phyloP scores from a whole-genome alignment of 2,329 filamentous ascomycete genomes.

The Xylariaceae sp. region DNA sequence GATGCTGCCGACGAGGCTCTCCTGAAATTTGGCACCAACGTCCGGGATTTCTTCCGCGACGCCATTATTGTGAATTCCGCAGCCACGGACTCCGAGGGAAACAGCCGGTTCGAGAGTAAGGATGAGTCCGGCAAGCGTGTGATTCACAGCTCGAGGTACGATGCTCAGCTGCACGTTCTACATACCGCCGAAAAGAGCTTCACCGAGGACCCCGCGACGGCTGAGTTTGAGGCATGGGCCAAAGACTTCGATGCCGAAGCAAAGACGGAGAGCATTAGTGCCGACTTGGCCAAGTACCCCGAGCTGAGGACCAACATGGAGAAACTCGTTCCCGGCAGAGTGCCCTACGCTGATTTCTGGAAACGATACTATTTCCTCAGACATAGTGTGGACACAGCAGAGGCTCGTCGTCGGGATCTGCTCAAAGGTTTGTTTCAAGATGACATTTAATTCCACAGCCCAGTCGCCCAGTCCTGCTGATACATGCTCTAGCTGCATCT shows the following conservation, averaged over 20 bases:
- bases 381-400: conserved; percentile 88
- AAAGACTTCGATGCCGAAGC: conserved; percentile 72
- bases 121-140: conserved; percentile 86
- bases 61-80: conserved; percentile 85
- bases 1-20: conserved; percentile 95
- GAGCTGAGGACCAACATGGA: conserved; percentile 90
- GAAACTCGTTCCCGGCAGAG: conserved; percentile 85
- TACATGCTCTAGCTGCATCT: conserved; percentile 51
- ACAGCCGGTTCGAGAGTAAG: conserved; percentile 84
- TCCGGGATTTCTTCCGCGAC: conserved; percentile 84
- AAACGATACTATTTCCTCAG: conserved; percentile 91
- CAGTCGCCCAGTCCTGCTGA: conserved; percentile 29
- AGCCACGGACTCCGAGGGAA: conserved; percentile 46
- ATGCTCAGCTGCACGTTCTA: conserved; percentile 93
- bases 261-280: conserved; percentile 79
- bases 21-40: conserved; percentile 83
- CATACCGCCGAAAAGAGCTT: conserved; percentile 83
- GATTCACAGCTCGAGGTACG: conserved; percentile 90
- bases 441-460: conserved; percentile 10
- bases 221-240: conserved; percentile 71
- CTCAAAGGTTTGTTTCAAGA: conserved; percentile 67
- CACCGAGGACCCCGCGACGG: conserved; percentile 70
- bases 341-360: conserved; percentile 92
- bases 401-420: conserved; percentile 81
- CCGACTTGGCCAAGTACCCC: conserved; percentile 78